These are phyloP conservation scores for Candida ovalis DNA, from an alignment of 805 yeast species.

Conservation along the genomic window DNA sequence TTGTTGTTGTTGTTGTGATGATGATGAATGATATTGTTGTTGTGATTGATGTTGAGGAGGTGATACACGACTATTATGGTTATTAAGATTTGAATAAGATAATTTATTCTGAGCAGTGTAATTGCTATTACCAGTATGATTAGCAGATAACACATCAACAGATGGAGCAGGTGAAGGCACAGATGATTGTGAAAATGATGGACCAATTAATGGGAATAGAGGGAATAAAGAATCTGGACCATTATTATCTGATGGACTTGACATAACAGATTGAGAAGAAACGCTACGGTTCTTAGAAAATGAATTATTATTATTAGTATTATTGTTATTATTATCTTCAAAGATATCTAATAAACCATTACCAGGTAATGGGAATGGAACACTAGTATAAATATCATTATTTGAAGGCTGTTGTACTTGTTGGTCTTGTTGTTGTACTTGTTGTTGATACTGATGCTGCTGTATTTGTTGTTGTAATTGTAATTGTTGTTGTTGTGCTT, in stretches of 20 bases:
- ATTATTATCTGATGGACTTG: slow-evolving; percentile 18
- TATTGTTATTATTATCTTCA: slow-evolving; percentile 17
- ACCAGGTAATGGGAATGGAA: slow-evolving; percentile 25
- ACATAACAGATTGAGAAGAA: slow-evolving; percentile 13
- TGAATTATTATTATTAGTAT: too few relatives aligned
- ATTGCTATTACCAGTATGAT: slow-evolving; percentile 5
- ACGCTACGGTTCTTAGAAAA: slow-evolving; percentile 10
- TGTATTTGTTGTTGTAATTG: background rate
- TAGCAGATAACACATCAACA: slow-evolving; percentile 12
- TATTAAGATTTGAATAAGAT: slow-evolving; percentile 21
- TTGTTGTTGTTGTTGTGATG: slow-evolving; percentile 9
- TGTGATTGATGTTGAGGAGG: slow-evolving; percentile 1
- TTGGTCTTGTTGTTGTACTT: background rate
- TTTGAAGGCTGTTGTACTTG: background rate
- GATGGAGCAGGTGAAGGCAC: slow-evolving; percentile 14
- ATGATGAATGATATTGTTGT: slow-evolving; percentile 6
- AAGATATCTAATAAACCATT: slow-evolving; percentile 31
- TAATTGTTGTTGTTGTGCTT: background rate
- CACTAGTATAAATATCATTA: slow-evolving; percentile 16
- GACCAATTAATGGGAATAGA: slow-evolving; percentile 31
- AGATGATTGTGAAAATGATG: slow-evolving; percentile 20
- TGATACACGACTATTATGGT: slow-evolving; percentile 14
- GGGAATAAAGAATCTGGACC: slow-evolving; percentile 32
- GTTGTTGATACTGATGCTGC: background rate
- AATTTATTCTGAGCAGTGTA: slow-evolving; percentile 5